These are phyloP conservation scores for Bothriochloa decipiens DNA, from an alignment of 176 grass and related monocot species.

Conservation along the genomic window DNA sequence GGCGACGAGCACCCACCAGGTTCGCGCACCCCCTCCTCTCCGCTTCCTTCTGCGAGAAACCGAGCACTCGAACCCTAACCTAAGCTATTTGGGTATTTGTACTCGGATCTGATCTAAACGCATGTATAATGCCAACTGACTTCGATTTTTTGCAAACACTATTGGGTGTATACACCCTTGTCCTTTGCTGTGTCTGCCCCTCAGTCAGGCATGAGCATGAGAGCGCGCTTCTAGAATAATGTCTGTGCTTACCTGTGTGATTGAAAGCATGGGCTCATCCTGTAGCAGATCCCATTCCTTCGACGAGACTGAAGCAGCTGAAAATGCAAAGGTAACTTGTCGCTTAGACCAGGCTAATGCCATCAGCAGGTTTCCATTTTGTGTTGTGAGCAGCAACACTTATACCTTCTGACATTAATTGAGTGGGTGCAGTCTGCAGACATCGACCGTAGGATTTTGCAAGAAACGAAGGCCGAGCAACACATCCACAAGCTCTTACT, in stretches of 20 bases:
- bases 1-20: neutral
- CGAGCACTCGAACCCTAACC: neutral
- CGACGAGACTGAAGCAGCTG: constrained; percentile 68
- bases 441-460: constrained; percentile 78
- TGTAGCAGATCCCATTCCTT: constrained; percentile 84
- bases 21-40: neutral
- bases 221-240: constrained; percentile 50
- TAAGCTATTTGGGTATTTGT: neutral
- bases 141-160: neutral
- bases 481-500: constrained; percentile 95
- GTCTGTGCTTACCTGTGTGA: constrained; percentile 61
- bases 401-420: constrained; percentile 14
- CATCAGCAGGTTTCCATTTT: neutral
- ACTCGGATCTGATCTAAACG: neutral
- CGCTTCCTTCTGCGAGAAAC: neutral
- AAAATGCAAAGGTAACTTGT: constrained; percentile 66
- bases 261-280: constrained; percentile 90
- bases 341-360: neutral
- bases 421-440: constrained; percentile 61
- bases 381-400: constrained; percentile 15
- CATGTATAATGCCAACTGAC: neutral
- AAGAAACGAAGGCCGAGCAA: constrained; percentile 91
- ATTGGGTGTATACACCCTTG: neutral
- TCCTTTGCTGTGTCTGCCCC: neutral
- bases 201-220: constrained; percentile 47